Percentiles rank a stretch among this genome's conserved stretches.
phyloP scores from a whole-genome alignment of 2,329 filamentous ascomycete genomes.

The Ophiostoma novo-ulmi region DNA sequence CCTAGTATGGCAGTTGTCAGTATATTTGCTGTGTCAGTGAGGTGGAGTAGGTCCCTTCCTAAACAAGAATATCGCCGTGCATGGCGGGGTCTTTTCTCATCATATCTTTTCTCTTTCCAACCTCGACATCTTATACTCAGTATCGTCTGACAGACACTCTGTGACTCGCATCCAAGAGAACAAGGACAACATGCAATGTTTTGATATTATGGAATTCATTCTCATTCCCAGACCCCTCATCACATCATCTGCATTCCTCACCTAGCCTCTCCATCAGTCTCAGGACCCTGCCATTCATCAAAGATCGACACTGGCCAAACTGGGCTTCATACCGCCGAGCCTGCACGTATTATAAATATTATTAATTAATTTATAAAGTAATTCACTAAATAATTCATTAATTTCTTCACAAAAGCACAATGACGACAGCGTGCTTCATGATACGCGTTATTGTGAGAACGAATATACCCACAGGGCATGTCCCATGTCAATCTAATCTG shows the following conservation, averaged over 20 bases:
- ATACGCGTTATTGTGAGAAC: constrained; percentile 5
- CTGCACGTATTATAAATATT: no score
- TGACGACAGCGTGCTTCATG: constrained; percentile 9
- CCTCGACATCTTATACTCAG: no score
- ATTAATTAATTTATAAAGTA: not conserved
- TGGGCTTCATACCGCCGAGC: constrained; percentile 8
- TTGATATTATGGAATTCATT: not conserved
- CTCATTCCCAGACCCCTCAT: not conserved
- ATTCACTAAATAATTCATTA: not conserved
- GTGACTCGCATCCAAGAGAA: no score
- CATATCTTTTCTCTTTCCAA: not conserved
- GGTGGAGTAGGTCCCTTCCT: not conserved
- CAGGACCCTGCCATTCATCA: constrained; percentile 5
- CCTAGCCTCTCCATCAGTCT: not conserved
- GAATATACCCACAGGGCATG: not conserved
- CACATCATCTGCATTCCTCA: constrained; percentile 1
- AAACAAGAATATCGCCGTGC: constrained; percentile 10
- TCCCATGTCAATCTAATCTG: not conserved
- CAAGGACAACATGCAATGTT: not conserved
- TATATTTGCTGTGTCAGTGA: not conserved
- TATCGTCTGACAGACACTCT: no score
- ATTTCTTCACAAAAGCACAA: not conserved
- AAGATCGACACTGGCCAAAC: not conserved
- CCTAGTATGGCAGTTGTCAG: not conserved
- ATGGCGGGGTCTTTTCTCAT: constrained; percentile 10